A percentile compares a stretch with the other conserved stretches of the same genome.
phyloP scores from a whole-genome alignment of 1,284 basidiomycete genomes.

The Ustilago curta region DNA sequence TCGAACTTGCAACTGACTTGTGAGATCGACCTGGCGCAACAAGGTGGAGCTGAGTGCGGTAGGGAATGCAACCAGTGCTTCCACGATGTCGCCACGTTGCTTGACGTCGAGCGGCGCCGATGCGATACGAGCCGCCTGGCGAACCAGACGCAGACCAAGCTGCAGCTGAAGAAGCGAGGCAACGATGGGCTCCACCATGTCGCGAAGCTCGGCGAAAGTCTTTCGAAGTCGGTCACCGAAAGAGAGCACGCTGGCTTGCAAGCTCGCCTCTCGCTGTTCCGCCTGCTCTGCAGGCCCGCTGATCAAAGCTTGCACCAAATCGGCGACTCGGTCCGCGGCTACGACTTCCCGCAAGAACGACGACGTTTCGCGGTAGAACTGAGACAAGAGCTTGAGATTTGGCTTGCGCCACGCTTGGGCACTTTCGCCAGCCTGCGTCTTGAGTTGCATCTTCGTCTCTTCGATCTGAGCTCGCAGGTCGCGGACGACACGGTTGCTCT shows the following conservation, averaged over 20 bases:
- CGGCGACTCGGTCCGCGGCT: slow-evolving; percentile 49
- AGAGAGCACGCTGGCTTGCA: slow-evolving; percentile 69
- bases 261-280: slow-evolving; percentile 59
- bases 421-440: slow-evolving; percentile 15
- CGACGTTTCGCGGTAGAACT: slow-evolving; percentile 83
- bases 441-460: slow-evolving; percentile 24
- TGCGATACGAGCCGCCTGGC: slow-evolving; percentile 54
- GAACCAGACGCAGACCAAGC: slow-evolving; percentile 79
- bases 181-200: slow-evolving; percentile 78
- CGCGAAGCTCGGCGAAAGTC: slow-evolving; percentile 73
- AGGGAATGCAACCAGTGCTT: slow-evolving; percentile 63
- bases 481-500: slow-evolving; percentile 72
- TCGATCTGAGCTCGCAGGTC: slow-evolving; percentile 52
- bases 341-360: slow-evolving; percentile 58
- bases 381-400: slow-evolving; percentile 76
- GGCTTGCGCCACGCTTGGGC: slow-evolving; percentile 54
- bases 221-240: slow-evolving; percentile 72
- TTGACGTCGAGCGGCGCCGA: slow-evolving; percentile 26
- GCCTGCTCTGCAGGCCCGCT: slow-evolving; percentile 31
- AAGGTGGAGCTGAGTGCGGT: slow-evolving; percentile 49
- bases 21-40: slow-evolving; percentile 53
- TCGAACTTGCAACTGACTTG: slow-evolving; percentile 58
- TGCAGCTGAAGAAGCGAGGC: slow-evolving; percentile 77
- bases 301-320: slow-evolving; percentile 59
- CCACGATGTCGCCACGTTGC: slow-evolving; percentile 50